Evolutionary conservation across 192 early-diverging fungal species (phyloP), one percentile per base, ranked within the genome.

Genomic region (Coemansia umbellata): DNA sequence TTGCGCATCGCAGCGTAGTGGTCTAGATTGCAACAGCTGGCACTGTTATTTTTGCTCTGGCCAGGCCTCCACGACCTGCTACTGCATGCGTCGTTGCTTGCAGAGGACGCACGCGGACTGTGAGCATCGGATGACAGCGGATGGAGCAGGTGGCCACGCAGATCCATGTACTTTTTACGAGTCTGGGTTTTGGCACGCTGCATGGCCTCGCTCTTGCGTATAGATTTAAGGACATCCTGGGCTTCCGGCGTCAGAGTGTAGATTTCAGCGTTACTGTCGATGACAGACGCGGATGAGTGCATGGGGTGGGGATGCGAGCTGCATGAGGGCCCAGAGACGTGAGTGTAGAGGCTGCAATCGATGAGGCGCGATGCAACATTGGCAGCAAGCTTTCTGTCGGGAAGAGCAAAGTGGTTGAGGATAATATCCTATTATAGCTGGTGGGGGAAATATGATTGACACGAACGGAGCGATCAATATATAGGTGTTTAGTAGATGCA

Each of bases 321-420:
- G 5, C 22, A 13, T 31, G 59, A 63, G 41, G 60, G 60, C 15
- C 72, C 66, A 21, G 72, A 75, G 18, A 77, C 74, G 31, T 77
- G 74, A 14, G 47, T 66, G 63, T 77, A 77, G 21, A 77, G 63
- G 47, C 74, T 66, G 47, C 66, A 71, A 51, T 77, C 67, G 13
- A 70, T 63, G 31, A 77, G 62, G 19, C 68, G 61, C 28, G 67
- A 66, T 14, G 68, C 68, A 23, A 77, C 59, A 28, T 69, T 70
- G 53, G 45, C 32, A 6, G 74, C 74, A 1, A 77, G 62, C 47
- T 49, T 77, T 37, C 74, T 42, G 53, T 77, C 74, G 1, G 66
- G 74, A 15, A 78, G 55, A 14, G 64, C 69, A 47, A 76, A 76
- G 53, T 76, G 73, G 28, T 55, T 54, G 37, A 60, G 53, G 31